Percentiles rank a stretch among this genome's conserved stretches.
These are phyloP conservation scores for Rheum nobile DNA, from an alignment of 148 eudicot species.

Conservation along the genomic window DNA sequence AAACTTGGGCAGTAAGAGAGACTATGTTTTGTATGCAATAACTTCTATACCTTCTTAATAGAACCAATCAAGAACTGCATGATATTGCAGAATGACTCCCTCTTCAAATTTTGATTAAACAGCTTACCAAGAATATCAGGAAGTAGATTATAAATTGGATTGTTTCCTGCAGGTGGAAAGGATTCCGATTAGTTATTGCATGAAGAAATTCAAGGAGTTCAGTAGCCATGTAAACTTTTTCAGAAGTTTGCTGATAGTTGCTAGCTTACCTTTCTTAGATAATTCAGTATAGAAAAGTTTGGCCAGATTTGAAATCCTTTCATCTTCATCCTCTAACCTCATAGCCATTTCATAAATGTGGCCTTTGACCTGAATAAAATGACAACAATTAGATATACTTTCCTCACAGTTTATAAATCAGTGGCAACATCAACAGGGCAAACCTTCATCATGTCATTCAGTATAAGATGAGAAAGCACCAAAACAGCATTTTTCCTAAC, in stretches of 20 bases:
- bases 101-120: conserved; percentile 54
- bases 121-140: conserved; percentile 93
- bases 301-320: conserved; percentile 79
- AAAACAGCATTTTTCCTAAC: conserved; percentile 93
- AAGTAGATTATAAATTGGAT: conserved; percentile 89
- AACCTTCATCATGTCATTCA: conserved; percentile 99
- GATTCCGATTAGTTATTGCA: neutral
- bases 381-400: conserved; percentile 6
- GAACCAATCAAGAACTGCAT: conserved; percentile 95
- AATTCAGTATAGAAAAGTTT: conserved; percentile 83
- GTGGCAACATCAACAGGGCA: conserved; percentile 1
- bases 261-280: conserved; percentile 69
- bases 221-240: neutral
- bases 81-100: conserved; percentile 73
- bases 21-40: neutral
- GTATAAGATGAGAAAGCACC: conserved; percentile 95
- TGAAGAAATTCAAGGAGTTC: neutral
- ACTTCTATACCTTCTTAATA: conserved; percentile 65
- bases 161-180: conserved; percentile 39
- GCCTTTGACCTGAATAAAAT: conserved; percentile 66
- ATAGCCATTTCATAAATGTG: conserved; percentile 87
- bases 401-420: neutral
- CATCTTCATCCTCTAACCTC: conserved; percentile 89
- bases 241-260: neutral
- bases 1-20: neutral